phyloP scores from a whole-genome alignment of 1,139 yeast genomes.

The Yamadazyma kanchanaburiensis region DNA sequence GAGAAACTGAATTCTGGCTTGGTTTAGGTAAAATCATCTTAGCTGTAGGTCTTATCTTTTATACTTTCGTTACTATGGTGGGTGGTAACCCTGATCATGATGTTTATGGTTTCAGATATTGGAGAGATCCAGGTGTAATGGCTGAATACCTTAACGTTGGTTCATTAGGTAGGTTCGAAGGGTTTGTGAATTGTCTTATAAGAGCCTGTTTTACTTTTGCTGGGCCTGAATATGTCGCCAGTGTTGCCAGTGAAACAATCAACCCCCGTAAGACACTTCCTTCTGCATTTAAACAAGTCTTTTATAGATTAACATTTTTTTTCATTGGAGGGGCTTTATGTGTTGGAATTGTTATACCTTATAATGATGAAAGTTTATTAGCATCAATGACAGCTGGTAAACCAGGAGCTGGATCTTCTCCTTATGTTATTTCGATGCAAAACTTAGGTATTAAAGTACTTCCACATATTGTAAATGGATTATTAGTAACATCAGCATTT shows the following conservation, averaged over 20 bases:
- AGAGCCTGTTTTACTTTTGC: constrained; percentile 73
- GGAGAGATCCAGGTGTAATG: constrained; percentile 64
- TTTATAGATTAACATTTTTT: constrained; percentile 66
- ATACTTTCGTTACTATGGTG: constrained; percentile 47
- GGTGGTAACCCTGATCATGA: constrained; percentile 63
- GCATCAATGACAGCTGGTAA: constrained; percentile 27
- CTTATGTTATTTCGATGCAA: constrained; percentile 55
- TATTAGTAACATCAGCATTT: constrained; percentile 41
- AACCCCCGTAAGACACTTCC: constrained; percentile 76
- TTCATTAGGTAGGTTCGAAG: constrained; percentile 46
- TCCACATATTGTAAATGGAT: constrained; percentile 44
- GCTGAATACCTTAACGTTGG: constrained; percentile 34
- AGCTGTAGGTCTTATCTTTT: constrained; percentile 49
- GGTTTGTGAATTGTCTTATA: constrained; percentile 64
- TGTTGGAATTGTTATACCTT: constrained; percentile 71
- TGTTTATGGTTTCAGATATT: constrained; percentile 62
- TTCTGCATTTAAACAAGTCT: constrained; percentile 71
- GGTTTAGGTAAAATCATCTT: constrained; percentile 57
- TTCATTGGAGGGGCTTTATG: constrained; percentile 48
- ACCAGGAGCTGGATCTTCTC: constrained; percentile 69
- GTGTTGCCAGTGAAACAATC: constrained; percentile 73
- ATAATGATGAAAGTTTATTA: constrained; percentile 53
- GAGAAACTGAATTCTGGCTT: constrained; percentile 69
- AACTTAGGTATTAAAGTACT: constrained; percentile 40
- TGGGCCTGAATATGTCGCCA: constrained; percentile 66